Evolutionary conservation across 2,329 filamentous ascomycete genomes (phyloP), one percentile per base, ranked within the genome.

Genomic region (Ceratocystis huliohia): DNA sequence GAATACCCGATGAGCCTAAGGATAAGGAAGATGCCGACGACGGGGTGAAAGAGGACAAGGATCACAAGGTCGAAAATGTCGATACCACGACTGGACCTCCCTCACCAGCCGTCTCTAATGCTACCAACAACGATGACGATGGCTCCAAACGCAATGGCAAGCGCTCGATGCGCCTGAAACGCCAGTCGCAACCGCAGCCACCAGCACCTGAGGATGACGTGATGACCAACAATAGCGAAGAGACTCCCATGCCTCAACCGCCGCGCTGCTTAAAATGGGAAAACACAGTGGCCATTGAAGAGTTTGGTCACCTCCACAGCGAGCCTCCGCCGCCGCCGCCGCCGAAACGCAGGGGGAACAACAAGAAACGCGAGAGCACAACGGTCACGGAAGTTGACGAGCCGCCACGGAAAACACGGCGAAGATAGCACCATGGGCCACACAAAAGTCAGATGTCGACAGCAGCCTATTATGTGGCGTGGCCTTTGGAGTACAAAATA

Each of bases 271-370:
- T 81, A 64, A 74, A 74, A 57, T 84, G 82, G 81, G 74, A 80
- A 71, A 85, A 85, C 69, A 81, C 78, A 28, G 83, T 80, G 73
- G 82, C 81, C 5, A 70, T 83, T 46, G 81, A 84, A 33, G 81
- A 84, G 67, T 70, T 83, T 20, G 83, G 83, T 0, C 82, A 85
- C 67, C 72, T 84, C 45, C 83, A 85, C 72, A 81, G 79, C 69
- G 77, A 83, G 67, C 78, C 80, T 37, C 80, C 81, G 6, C 81
- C 81, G 48, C 80, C 79, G 1, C 79, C 79, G 3, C 76, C 80
- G 68, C 71, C 66, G 25, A 56, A 77, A 25, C 76, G 78, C 70
- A 84, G 84, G 74, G 78, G 79, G 69, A 77, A 75, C 33, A 46
- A 61, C 17, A 79, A 77, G 72, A 84, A 82, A 73, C 78, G 80